These are phyloP conservation scores for Rhytidhysteron rufulum DNA, from an alignment of 2,329 filamentous ascomycete genomes.

Conservation along the genomic window DNA sequence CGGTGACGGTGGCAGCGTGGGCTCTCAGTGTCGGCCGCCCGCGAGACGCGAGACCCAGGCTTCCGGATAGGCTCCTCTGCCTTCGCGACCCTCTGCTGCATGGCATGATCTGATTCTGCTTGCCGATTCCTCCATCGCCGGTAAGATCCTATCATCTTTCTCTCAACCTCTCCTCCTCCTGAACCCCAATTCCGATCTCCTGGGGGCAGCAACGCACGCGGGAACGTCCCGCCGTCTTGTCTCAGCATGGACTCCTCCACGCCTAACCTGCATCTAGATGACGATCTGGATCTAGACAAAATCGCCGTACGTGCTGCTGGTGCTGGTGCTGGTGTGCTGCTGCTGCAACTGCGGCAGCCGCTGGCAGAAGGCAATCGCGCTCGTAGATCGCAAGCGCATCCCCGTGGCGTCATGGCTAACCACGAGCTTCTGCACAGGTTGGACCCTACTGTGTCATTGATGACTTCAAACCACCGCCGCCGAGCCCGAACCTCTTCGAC, in stretches of 20 bases:
- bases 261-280: slow-evolving; percentile 25
- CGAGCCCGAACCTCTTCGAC: slow-evolving; percentile 8
- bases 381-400: neutral
- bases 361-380: neutral
- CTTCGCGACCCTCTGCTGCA: slow-evolving; percentile 4
- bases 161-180: slow-evolving; percentile 4
- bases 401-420: neutral
- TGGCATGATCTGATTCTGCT: slow-evolving; percentile 11
- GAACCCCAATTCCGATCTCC: slow-evolving; percentile 1
- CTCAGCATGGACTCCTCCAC: slow-evolving; percentile 16
- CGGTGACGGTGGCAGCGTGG: neutral
- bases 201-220: too few relatives aligned
- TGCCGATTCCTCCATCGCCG: slow-evolving; percentile 9
- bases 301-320: slow-evolving; percentile 33
- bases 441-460: slow-evolving; percentile 38
- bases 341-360: too few relatives aligned
- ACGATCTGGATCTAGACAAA: slow-evolving; percentile 33
- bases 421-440: slow-evolving; percentile 20
- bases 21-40: neutral
- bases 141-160: slow-evolving; percentile 12
- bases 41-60: too few relatives aligned
- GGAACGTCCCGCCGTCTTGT: too few relatives aligned
- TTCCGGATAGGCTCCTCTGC: neutral
- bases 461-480: slow-evolving; percentile 24
- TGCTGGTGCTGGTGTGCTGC: too few relatives aligned